Conservation (phyloP, 306 rosid species). For the Cicer arietinum region DNA sequence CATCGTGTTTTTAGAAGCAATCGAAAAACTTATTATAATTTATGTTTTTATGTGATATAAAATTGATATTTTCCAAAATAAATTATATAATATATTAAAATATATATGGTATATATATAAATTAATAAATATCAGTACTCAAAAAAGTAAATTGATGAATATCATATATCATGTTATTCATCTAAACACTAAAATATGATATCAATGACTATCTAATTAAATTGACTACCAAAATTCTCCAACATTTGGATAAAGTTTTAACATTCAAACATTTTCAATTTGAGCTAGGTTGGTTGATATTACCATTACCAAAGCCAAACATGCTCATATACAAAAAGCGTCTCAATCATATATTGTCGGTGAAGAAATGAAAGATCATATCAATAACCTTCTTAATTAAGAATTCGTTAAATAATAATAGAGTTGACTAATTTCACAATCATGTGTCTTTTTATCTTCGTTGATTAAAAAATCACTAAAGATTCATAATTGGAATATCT, state of each 20-base stretch:
- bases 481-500: constrained; percentile 34
- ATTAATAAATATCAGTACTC: too few species aligned
- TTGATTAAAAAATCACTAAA: constrained; percentile 5
- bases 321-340: constrained; percentile 28
- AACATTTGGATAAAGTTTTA: background rate
- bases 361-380: constrained; percentile 35
- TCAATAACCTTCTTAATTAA: constrained; percentile 31
- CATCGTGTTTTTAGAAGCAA: too few species aligned
- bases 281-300: background rate
- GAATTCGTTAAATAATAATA: constrained; percentile 23
- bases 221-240: constrained; percentile 56
- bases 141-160: too few species aligned
- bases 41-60: too few species aligned
- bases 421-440: constrained; percentile 48
- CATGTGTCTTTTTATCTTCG: constrained; percentile 48
- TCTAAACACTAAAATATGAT: too few species aligned
- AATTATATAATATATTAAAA: too few species aligned
- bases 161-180: too few species aligned
- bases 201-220: too few species aligned
- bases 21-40: too few species aligned
- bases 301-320: constrained; percentile 37
- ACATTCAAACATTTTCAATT: background rate
- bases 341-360: constrained; percentile 9
- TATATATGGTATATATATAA: too few species aligned
- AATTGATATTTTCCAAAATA: too few species aligned